Conservation (phyloP, 306 rosid genomes). For the Citrullus colocynthis region DNA sequence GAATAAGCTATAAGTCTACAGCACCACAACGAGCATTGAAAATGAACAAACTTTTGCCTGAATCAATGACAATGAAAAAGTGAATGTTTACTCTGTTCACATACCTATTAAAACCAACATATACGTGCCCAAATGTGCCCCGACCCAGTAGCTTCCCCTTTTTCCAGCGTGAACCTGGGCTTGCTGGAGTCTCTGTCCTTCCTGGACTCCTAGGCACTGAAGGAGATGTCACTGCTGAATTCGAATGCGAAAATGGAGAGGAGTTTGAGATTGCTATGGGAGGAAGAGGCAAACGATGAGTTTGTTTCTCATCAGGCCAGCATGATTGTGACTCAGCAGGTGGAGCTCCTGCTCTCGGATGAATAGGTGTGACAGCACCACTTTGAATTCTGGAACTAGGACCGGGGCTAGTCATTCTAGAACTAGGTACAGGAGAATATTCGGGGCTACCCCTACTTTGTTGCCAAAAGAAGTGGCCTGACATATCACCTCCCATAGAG, state of each 20-base stretch:
- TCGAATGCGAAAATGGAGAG: constrained; percentile 72
- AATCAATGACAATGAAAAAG: background rate
- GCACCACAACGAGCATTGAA: background rate
- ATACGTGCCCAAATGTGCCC: constrained; percentile 97
- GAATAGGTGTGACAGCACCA: constrained; percentile 97
- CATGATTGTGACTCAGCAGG: constrained; percentile 52
- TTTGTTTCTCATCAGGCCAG: constrained; percentile 82
- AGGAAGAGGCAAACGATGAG: constrained; percentile 96
- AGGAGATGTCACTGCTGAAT: constrained; percentile 94
- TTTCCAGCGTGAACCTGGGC: constrained; percentile 92
- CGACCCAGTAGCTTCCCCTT: constrained; percentile 91
- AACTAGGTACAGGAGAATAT: constrained; percentile 55
- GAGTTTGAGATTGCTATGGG: constrained; percentile 53
- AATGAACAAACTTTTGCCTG: background rate
- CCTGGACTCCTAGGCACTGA: constrained; percentile 98
- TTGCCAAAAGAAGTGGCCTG: constrained; percentile 58
- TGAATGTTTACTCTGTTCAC: constrained; percentile 8
- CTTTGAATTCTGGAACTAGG: constrained; percentile 98
- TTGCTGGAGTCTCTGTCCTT: constrained; percentile 78
- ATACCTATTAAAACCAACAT: constrained; percentile 87
- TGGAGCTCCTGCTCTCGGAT: constrained; percentile 79
- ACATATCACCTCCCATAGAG: constrained; percentile 97
- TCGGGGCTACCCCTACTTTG: constrained; percentile 61
- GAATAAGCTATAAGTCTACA: background rate
- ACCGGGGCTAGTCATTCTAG: constrained; percentile 62